Evolutionary conservation across 306 rosid species (phyloP).

Genomic region (Corylus americana): DNA sequence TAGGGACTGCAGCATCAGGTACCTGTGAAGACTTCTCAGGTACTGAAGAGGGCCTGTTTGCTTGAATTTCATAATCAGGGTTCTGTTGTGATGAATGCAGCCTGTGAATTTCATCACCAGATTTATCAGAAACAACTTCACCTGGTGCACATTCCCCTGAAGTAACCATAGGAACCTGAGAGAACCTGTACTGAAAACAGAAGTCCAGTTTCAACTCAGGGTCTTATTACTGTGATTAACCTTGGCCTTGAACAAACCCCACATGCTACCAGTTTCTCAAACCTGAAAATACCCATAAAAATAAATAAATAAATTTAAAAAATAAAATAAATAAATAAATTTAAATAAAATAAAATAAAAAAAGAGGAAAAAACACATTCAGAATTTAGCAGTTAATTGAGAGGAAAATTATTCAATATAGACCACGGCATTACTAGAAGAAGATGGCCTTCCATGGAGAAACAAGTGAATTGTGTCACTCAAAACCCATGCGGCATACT

Average conservation of each 20-base stretch:
- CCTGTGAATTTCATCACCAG: conserved; percentile 30
- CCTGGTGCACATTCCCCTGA: conserved; percentile 47
- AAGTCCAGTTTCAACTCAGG: conserved; percentile 36
- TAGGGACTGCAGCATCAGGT: conserved; percentile 39
- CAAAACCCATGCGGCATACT: conserved; percentile 6
- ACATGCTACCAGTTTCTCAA: conserved; percentile 24
- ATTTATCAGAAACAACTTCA: conserved; percentile 50
- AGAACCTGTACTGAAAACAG: conserved; percentile 13
- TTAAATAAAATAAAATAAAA: background rate
- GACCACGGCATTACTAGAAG: background rate
- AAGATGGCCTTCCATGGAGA: background rate
- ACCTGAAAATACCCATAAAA: conserved; percentile 28
- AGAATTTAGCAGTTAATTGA: background rate
- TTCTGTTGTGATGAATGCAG: conserved; percentile 33
- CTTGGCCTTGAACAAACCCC: conserved; percentile 25
- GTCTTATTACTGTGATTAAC: conserved; percentile 26
- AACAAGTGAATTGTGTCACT: conserved; percentile 2
- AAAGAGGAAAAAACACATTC: background rate
- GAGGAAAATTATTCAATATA: too few species aligned
- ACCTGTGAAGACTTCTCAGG: conserved; percentile 32
- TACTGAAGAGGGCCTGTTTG: conserved; percentile 17
- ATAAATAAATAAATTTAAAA: too few species aligned
- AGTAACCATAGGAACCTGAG: conserved; percentile 64
- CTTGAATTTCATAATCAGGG: conserved; percentile 30
- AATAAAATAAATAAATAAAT: too few species aligned